A percentile compares a stretch with the other conserved stretches of the same genome.
Conservation (phyloP, 352 stramenopile genomes). For the Thraustochytrium sp. region DNA sequence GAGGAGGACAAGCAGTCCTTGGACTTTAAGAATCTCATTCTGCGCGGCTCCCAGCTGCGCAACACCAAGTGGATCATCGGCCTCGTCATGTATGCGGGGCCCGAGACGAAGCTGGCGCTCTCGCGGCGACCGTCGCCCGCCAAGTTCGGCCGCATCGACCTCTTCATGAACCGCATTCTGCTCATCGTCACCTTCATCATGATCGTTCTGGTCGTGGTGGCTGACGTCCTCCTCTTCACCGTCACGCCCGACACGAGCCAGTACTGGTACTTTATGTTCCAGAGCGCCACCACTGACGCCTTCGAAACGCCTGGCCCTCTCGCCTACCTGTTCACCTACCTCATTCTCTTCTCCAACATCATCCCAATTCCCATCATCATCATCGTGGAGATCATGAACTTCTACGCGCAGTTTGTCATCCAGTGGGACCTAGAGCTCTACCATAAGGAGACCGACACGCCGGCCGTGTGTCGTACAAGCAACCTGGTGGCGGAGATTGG, state of each 20-base stretch:
- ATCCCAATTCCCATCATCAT: conserved; percentile 97
- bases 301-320: conserved; percentile 40
- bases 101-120: conserved; percentile 80
- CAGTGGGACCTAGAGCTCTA: conserved; percentile 11
- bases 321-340: conserved; percentile 63
- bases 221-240: conserved; percentile 9
- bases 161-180: conserved; percentile 44
- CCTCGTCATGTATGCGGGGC: conserved; percentile 84
- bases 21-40: conserved; percentile 62
- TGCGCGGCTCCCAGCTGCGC: conserved; percentile 80
- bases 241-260: not conserved
- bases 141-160: conserved; percentile 47
- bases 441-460: not conserved
- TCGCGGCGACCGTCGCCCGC: conserved; percentile 3
- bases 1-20: conserved; percentile 43
- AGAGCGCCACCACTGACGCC: not conserved
- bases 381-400: conserved; percentile 59
- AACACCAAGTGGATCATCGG: conserved; percentile 87
- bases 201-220: not conserved
- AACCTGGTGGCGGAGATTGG: conserved; percentile 55
- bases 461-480: conserved; percentile 67
- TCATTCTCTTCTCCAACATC: conserved; percentile 94
- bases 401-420: not conserved
- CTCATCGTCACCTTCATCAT: conserved; percentile 46
- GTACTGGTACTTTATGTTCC: conserved; percentile 41